Base-by-base conservation (phyloP, 2,329 filamentous ascomycete genomes). In the Fusarium agapanthi region DNA sequence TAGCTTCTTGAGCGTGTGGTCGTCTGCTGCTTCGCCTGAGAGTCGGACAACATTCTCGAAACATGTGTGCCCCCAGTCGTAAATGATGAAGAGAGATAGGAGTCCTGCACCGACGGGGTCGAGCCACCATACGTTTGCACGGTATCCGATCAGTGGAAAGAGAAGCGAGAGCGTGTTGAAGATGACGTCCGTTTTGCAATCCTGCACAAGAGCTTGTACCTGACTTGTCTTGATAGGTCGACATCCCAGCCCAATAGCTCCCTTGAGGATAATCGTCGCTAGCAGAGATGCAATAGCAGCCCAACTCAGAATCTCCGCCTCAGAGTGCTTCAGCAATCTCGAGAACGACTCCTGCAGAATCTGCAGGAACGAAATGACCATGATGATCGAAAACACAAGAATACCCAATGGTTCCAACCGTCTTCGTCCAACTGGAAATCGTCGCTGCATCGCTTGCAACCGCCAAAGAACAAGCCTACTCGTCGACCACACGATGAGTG, bases 131-230 rank as follows among this genome's bases (percentile, higher is more conserved):
- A 91, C 76, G 30, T 88, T 78, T 8, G 87, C 83, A 54, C 87
- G 83, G 73, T 87, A 84, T 12, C 91, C 91, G 55, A 92, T 78
- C 2, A 96, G 86, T 1, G 94, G 94, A 77, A 97, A 97, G n/a
- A 95, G 87, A 75, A 97, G 94, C 48, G 92, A 94, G 73, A 95
- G 94, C 1, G 89, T 90, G 83, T 97, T 97, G 87, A 97, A 97
- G 26, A 96, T 89, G 15, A 97, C 92, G 76, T 97, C 92, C 0
- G 92, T 91, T 77, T 85, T 82, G 65, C 79, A 81, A 16, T 81
- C 79, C 20, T 81, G 79, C 1, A 81, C 79, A 16, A 92, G 80
- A 0, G 94, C 93, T 78, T 95, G 94, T 1, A 97, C 94, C 69
- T 91, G 93, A 9, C 91, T 93, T 79, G 95, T 95, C 76, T 91